Evolutionary conservation across 768 basidiomycete species (phyloP), one percentile per base, ranked within the genome.

Genomic region (Amanita polypyramis): DNA sequence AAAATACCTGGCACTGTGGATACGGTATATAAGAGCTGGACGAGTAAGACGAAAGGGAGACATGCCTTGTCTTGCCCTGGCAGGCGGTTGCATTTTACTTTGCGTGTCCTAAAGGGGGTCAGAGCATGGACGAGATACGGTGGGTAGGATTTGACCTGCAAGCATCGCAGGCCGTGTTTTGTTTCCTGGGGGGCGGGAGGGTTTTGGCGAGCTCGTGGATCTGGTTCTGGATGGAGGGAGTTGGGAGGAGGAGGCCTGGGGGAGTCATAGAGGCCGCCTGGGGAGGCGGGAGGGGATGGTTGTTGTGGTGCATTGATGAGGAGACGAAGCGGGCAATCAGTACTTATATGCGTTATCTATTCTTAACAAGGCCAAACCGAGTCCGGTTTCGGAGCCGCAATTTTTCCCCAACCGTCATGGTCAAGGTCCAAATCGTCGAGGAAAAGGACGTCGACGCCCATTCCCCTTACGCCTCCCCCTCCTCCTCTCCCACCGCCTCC

Each of bases 121-220:
- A 39, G 29, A 3, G 23, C 48, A 20, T n/a, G 8, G 6, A 43
- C 15, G 37, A 49, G 51, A 36, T 36, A 34, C 25, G 33, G 42
- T 30, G 9, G 36, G 27, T 54, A 25, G 6, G 38, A 25, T 55
- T 67, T 50, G 5, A 83, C 85, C 85, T 84, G 79, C 91, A 94
- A 45, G 85, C 85, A 70, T 94, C 91, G 65, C 91, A 94, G 21
- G 92, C 91, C 17, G 89, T 87, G 61, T 94, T 94, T 67, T 93
- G 91, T 62, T 90, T 91, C 49, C 91, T 71, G 5, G 88, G 85
- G n/a, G 86, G 85, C 1, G 88, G 84, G 0, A 86, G 74, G 0
- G 81, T 76, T 68, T 85, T 85, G 45, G 83, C 82, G 32, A 85
- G 75, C 58, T 89, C 85, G 58, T 86, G 83, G 46, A 87, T 83